Base-by-base conservation (phyloP, 1,139 yeast genomes). In the Spathaspora sp. region DNA sequence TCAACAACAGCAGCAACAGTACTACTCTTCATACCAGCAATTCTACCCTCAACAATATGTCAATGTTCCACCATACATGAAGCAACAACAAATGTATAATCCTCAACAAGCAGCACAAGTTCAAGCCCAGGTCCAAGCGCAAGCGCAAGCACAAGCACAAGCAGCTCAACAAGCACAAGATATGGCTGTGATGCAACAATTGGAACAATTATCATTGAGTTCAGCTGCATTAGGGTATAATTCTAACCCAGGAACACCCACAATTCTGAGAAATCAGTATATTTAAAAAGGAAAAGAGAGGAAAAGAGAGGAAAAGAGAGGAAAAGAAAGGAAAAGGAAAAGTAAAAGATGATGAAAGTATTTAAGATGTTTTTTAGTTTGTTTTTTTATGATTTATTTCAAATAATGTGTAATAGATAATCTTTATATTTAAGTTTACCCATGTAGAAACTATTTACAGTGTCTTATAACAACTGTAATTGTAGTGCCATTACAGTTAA, bases 151-250 rank as follows among this genome's bases (percentile, higher is more conserved):
- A 20, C 51, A 45, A 16, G 49, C 47, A 29, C 56, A 49, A 38
- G 57, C 51, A 18, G 54, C 48, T 20, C 56, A 50, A 27, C 54
- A 46, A 38, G 55, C 51, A 37, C 64, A 60, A 20, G 75, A 69
- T 44, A 51, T 61, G 42, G 65, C 63, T 6, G 74, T 73, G 8
- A 72, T 75, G 78, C 74, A 71, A 54, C 80, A 75, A 53, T 71
- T 76, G 56, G 80, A 76, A 54, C 78, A 74, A 52, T 61, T 76
- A 43, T 73, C 79, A 1, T 59, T 76, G 49, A 73, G 76, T 47
- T 74, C 80, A 2, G 80, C 78, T 4, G 80, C 80, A 1, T 58
- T 75, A 64, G 80, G 80, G 1, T 76, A 74, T 52, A 68, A 68
- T 48, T 72, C 78, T 9, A 72, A 69, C 46, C 80, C 80, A 7